Base-by-base conservation (phyloP, 805 yeast species). In the Nakazawaea holstii region DNA sequence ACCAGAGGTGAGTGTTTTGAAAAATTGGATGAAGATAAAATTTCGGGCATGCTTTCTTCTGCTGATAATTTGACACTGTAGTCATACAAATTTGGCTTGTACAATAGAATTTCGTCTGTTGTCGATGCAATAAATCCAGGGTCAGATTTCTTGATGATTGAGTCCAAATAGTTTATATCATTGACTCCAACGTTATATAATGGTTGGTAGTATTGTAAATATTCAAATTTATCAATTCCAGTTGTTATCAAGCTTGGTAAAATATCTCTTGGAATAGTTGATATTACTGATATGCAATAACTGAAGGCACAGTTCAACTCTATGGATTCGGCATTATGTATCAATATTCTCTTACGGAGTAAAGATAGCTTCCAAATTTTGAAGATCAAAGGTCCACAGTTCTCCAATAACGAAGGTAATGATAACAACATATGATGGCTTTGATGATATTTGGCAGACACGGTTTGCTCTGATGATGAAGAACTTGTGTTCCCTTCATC, bases 361-460 rank as follows among this genome's bases (percentile, higher is more conserved):
- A 87, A 62, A 2, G 81, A 75, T 31, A 79, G 69, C 61, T 81
- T 84, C 80, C 84, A 87, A 4, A 83, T 59, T 35, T 70, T 75
- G 57, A 83, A 85, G 2, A 81, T 66, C 43, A 82, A 64, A 0
- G 94, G 91, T 0, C 95, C 91, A 44, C 81, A 64, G 1, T 61
- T 57, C 28, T 73, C 68, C 39, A 84, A 55, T 35, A 81, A 62
- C 10, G 66, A 60, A 1, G 76, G 69, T 15, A 80, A 61, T n/a
- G 67, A 60, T 29, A 73, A 63, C 14, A 76, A 62, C 64, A 76
- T 79, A 56, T 78, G 76, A 49, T 63, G 46, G 35, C 37, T 30
- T 17, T 38, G 42, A 58, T 9, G 56, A 47, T 42, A 35, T 56
- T 55, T 7, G 59, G 52, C 39, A 61, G 29, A 15, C 20, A 11